Evolutionary conservation across 345 rosid species (phyloP).

Genomic region (Trapa bicornis): DNA sequence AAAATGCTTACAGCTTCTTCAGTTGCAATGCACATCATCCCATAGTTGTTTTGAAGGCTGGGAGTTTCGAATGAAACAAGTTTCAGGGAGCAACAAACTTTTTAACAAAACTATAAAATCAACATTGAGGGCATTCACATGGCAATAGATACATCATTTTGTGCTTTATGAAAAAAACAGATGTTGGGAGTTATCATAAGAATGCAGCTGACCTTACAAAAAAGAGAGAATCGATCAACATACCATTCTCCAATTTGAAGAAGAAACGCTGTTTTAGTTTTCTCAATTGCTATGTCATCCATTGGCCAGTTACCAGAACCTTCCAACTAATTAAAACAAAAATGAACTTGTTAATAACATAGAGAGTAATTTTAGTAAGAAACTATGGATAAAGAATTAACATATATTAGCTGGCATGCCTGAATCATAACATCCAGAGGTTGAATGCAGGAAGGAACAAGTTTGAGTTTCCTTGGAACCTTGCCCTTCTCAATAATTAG

Average conservation of each 20-base stretch:
- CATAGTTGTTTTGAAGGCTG: slow-evolving; percentile 64
- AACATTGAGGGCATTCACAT: background rate
- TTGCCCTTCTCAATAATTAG: slow-evolving; percentile 38
- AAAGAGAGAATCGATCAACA: slow-evolving; percentile 8
- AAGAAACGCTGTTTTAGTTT: slow-evolving; percentile 83
- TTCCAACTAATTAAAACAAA: slow-evolving; percentile 53
- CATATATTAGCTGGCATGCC: slow-evolving; percentile 23
- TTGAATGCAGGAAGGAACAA: slow-evolving; percentile 48
- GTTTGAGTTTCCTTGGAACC: slow-evolving; percentile 32
- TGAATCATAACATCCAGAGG: slow-evolving; percentile 89
- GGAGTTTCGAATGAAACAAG: background rate
- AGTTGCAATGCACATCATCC: slow-evolving; percentile 56
- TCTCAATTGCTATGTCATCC: slow-evolving; percentile 76
- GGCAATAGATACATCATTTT: background rate
- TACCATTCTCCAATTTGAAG: slow-evolving; percentile 85
- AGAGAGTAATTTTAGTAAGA: background rate
- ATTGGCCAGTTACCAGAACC: slow-evolving; percentile 97
- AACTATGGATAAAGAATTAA: background rate
- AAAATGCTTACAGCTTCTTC: slow-evolving; percentile 70
- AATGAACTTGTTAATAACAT: slow-evolving; percentile 7
- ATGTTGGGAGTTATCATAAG: background rate
- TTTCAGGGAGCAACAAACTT: background rate
- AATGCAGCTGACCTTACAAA: background rate
- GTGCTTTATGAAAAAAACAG: background rate
- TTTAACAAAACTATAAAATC: background rate